Base-by-base conservation (phyloP, 163 green algal species). In the Prototheca wickerhamii region DNA sequence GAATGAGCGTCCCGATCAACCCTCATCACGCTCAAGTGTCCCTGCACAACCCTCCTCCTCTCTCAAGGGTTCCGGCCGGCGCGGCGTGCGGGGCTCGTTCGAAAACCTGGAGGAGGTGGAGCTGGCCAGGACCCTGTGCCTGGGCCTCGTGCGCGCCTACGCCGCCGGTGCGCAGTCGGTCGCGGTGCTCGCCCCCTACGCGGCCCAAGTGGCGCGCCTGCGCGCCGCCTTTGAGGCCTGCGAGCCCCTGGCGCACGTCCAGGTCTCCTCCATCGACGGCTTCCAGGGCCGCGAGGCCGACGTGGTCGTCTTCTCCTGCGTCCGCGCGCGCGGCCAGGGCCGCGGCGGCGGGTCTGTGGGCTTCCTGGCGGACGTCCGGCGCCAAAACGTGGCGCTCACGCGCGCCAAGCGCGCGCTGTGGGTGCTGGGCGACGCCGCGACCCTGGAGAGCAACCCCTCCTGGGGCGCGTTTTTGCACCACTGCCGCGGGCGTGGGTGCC, bases 261-360 rank as follows among this genome's bases (percentile, higher is more conserved):
- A 95, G 26, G 84, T 75, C 59, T 64, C 53, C 60, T 93, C 81
- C 0, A 85, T 95, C 51, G 88, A 94, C 64, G 84, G 76, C 15
- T 96, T 84, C 62, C 89, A 98, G 71, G 92, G 92, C 1, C 70
- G 89, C 1, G 92, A 98, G 73, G 93, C 88, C 29, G 92, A 98
- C 52, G 86, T 94, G n/a, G 79, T 97, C 4, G 71, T 97, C 3
- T 88, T 95, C 64, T 80, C 58, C 28, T 82, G 86, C 17, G 89
- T 95, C 37, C 8, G 40, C 23, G 60, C 43, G 60, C 37, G 30
- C 31, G 60, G 43, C 40, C 56, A 54, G 18, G 46, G 2, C 61
- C 10, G 46, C 0, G 42, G 61, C 35, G 66, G 77, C 10, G 46
- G 51, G n/a, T n/a, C n/a, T 0, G 71, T 96, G 0, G 89, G 89